Evolutionary conservation across 352 stramenopile genomes (phyloP).

Genomic region (Globisporangium apiculatum): DNA sequence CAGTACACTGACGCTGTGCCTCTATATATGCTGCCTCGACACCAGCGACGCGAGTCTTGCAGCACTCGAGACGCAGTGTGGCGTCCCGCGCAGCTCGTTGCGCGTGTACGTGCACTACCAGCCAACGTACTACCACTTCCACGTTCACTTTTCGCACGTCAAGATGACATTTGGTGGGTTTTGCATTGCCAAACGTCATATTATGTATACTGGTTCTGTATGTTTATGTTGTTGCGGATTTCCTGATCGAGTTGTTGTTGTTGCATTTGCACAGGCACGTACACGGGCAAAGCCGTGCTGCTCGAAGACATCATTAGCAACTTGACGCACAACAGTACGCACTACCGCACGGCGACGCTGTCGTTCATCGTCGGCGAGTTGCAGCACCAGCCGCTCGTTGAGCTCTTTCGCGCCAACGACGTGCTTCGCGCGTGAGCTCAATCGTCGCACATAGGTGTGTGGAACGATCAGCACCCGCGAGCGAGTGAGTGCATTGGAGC

Average conservation of each 20-base stretch:
- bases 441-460: no score
- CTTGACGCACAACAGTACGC: conserved; percentile 41
- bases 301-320: conserved; percentile 85
- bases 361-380: conserved; percentile 72
- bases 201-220: no score
- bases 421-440: conserved; percentile 19
- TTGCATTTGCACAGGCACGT: conserved; percentile 31
- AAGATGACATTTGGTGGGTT: conserved; percentile 65
- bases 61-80: conserved; percentile 49
- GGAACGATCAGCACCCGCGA: no score
- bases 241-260: background rate
- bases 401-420: conserved; percentile 50
- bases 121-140: conserved; percentile 86
- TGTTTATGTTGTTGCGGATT: no score
- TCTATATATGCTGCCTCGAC: background rate
- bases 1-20: no score
- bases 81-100: conserved; percentile 40
- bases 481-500: no score
- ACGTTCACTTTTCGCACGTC: conserved; percentile 84
- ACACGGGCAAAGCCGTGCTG: conserved; percentile 74
- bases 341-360: conserved; percentile 72
- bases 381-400: conserved; percentile 71
- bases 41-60: conserved; percentile 50
- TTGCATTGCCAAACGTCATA: background rate
- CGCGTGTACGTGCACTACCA: conserved; percentile 87